Base-by-base conservation (phyloP, 1,139 yeast species). In the Waltiozyma sp. region DNA sequence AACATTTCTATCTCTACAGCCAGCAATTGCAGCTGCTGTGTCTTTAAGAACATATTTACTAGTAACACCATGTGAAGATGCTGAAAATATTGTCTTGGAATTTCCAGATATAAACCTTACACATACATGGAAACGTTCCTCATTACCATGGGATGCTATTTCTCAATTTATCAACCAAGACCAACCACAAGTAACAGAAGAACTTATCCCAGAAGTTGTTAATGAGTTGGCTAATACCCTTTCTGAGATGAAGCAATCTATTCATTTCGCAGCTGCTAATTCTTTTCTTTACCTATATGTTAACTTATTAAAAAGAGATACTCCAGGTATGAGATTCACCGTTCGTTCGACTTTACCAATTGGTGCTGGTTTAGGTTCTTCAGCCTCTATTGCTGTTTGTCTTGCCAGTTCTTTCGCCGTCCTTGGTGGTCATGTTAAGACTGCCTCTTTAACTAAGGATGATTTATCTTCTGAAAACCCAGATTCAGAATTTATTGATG, bases 341-440 rank as follows among this genome's bases (percentile, higher is more conserved):
- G 77, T 87, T 23, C 73, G 91, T 45, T 85, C 96, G 1, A 80
- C 95, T 0, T 68, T 89, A 43, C 98, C 99, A 0, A 84, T 91
- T 43, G 97, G 99, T 26, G 96, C 98, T 1, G 99, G 99, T 0
- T 69, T 91, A 41, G 99, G 99, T 0, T 86, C 96, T 1, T 85
- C 95, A 41, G 98, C 97, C 1, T 80, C 95, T 2, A 76, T 86
- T 18, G 77, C 95, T 0, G 98, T 91, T 13, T 82, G 95, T 58
- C 61, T 91, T 38, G 76, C 95, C 0, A 69, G 93, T 11, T 91
- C 94, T 0, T 66, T 91, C 59, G 70, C 86, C 6, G 60, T 71
- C 28, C 62, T 85, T 26, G 82, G 87, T 1, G 76, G 75, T 6
- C 78, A 74, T 50, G 66, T 82, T 26, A 45, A 62, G 8, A 41